Percentiles rank a stretch among this genome's conserved stretches.
Conservation (phyloP, 148 eudicot species). For the Cornus florida region DNA sequence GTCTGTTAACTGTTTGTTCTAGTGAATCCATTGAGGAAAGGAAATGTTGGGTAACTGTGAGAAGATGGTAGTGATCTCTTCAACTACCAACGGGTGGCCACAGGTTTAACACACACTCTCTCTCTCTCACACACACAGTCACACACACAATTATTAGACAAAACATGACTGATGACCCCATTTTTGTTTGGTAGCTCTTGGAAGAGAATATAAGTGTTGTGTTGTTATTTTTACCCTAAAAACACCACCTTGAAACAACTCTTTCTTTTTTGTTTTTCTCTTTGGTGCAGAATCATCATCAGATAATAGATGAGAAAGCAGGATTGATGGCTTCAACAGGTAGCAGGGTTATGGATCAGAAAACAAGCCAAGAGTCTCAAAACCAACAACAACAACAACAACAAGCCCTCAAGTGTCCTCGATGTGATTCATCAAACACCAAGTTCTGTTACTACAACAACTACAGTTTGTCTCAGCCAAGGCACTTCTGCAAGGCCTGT, state of each 20-base stretch:
- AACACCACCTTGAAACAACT: conserved; percentile 6
- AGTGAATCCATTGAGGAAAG: conserved; percentile 19
- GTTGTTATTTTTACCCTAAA: conserved; percentile 18
- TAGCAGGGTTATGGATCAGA: conserved; percentile 13
- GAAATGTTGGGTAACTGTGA: conserved; percentile 30
- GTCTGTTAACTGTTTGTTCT: conserved; percentile 31
- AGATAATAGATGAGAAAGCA: conserved; percentile 3
- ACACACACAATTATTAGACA: conserved; percentile 19
- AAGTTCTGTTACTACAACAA: conserved; percentile 44
- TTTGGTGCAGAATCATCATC: conserved; percentile 20
- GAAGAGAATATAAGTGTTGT: conserved; percentile 29
- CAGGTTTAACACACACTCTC: conserved; percentile 13
- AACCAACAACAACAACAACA: conserved; percentile 21
- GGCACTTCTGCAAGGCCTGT: conserved; percentile 71
- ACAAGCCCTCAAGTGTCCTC: conserved; percentile 47
- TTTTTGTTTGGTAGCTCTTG: conserved; percentile 47
- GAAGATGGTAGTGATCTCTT: conserved; percentile 16
- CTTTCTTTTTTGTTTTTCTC: conserved; percentile 2
- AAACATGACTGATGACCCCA: conserved; percentile 26
- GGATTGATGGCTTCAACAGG: conserved; percentile 25
- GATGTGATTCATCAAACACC: conserved; percentile 48
- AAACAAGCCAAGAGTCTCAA: conserved; percentile 23
- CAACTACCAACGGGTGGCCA: conserved; percentile 26
- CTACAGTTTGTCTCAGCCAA: conserved; percentile 45
- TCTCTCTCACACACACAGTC: not conserved